Conservation (phyloP, 1,139 yeast species). For the Kodamaea arcana region DNA sequence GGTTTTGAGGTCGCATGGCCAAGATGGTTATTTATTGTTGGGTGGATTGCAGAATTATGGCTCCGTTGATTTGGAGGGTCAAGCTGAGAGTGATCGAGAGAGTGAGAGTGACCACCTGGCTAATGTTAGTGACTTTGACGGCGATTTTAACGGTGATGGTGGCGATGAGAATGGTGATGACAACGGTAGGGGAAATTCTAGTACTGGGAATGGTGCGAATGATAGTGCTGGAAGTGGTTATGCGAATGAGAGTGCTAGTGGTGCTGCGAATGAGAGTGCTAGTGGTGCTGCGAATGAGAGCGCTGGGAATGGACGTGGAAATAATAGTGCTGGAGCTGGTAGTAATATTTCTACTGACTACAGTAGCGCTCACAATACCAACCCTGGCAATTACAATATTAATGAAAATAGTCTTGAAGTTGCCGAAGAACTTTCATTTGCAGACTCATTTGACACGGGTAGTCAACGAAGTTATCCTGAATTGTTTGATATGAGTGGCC, state of each 20-base stretch:
- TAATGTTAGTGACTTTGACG: not conserved
- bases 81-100: not conserved
- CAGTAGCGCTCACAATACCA: no score
- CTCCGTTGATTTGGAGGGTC: not conserved
- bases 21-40: slow-evolving; percentile 8
- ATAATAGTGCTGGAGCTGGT: no score
- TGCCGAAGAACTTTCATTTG: not conserved
- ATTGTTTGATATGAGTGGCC: slow-evolving; percentile 3
- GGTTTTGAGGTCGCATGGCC: slow-evolving; percentile 14
- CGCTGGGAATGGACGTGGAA: no score
- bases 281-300: not conserved
- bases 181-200: not conserved
- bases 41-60: not conserved
- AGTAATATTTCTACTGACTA: no score
- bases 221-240: not conserved
- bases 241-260: not conserved
- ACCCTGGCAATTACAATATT: no score
- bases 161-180: not conserved
- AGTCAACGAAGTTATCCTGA: not conserved
- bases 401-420: not conserved
- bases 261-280: not conserved
- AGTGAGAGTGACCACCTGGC: no score
- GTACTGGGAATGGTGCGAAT: not conserved
- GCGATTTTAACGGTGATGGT: not conserved
- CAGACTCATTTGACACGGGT: not conserved